Base-by-base conservation (phyloP, 2,329 filamentous ascomycete genomes). In the Cladophialophora bantiana region DNA sequence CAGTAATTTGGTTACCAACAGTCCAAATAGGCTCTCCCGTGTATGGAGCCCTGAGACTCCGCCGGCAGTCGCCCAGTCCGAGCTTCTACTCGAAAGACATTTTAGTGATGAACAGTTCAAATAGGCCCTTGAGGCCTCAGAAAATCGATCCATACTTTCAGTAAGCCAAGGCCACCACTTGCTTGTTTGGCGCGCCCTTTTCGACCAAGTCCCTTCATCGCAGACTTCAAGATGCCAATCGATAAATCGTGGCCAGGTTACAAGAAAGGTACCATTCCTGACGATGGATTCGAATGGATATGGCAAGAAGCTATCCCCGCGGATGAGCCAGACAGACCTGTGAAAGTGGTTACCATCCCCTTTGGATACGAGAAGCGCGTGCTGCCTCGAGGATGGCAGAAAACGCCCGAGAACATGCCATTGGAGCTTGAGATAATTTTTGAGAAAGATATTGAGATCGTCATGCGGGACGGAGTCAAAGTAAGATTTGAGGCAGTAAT, bases 401-500 rank as follows among this genome's bases (percentile, higher is more conserved):
- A 65, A 32, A 62, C 61, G 9, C 66, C 66, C 7, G 62, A 62
- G 31, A 67, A 64, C 48, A 62, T 34, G 50, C 63, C 65, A 1
- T 34, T 67, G 13, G 50, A 67, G 13, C 32, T 64, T 4, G 71
- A 72, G 10, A 67, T 70, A 18, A 48, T 68, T 53, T 68, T 70
- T 20, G 74, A 76, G n/a, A 69, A 70, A n/a, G 73, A 76, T 57
- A 59, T 68, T 4, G 66, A 71, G 1, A 70, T 77, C 12, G 26
- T 42, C 3, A 59, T 77, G 55, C 70, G 75, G 10, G 76, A 77
- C 45, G 73, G 73, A 2, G 67, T 72, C 45, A 73, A 66, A 1
- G 52, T 76, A 2, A 69, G 71, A 18, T 68, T 66, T 9, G 73
- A 75, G 35, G 57, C 40, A 13, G 20, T 38, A 31, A 18, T 57